A percentile compares a stretch with the other conserved stretches of the same genome.
Evolutionary conservation across 257 asterid species (phyloP).

Genomic region (Hygrophila difformis): DNA sequence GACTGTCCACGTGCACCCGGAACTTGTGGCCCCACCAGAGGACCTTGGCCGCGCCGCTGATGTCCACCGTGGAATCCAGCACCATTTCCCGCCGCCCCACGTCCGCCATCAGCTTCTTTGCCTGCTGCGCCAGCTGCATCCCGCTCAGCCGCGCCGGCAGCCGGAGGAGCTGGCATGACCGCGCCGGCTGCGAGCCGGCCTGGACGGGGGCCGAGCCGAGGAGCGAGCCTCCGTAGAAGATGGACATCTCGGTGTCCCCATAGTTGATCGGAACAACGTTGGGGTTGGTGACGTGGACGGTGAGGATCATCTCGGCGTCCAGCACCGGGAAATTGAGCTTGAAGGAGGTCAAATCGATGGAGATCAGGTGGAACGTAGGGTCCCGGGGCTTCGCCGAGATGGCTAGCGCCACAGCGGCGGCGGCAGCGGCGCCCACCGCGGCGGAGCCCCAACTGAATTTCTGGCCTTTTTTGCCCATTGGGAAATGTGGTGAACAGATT

Average conservation of each 20-base stretch:
- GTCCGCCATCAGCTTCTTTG: slow-evolving; percentile 57
- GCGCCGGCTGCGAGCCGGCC: slow-evolving; percentile 83
- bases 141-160: slow-evolving; percentile 87
- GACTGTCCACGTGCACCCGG: slow-evolving; percentile 86
- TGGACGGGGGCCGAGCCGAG: slow-evolving; percentile 72
- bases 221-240: slow-evolving; percentile 65
- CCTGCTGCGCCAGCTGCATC: slow-evolving; percentile 58
- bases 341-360: slow-evolving; percentile 79
- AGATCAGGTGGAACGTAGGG: slow-evolving; percentile 77
- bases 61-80: slow-evolving; percentile 70
- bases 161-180: slow-evolving; percentile 80
- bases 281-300: slow-evolving; percentile 95
- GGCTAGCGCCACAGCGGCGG: slow-evolving; percentile 33
- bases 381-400: slow-evolving; percentile 60
- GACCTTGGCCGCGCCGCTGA: slow-evolving; percentile 71
- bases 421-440: slow-evolving; percentile 67
- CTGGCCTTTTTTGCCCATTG: slow-evolving; percentile 22
- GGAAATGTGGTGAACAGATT: background rate
- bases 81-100: slow-evolving; percentile 81
- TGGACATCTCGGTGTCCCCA: slow-evolving; percentile 65
- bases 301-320: slow-evolving; percentile 69
- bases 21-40: slow-evolving; percentile 86
- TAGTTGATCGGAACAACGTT: slow-evolving; percentile 63
- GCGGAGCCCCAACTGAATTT: slow-evolving; percentile 90
- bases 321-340: slow-evolving; percentile 73